Conservation (phyloP, 176 grass and related monocot genomes). For the Oryza brachyantha region DNA sequence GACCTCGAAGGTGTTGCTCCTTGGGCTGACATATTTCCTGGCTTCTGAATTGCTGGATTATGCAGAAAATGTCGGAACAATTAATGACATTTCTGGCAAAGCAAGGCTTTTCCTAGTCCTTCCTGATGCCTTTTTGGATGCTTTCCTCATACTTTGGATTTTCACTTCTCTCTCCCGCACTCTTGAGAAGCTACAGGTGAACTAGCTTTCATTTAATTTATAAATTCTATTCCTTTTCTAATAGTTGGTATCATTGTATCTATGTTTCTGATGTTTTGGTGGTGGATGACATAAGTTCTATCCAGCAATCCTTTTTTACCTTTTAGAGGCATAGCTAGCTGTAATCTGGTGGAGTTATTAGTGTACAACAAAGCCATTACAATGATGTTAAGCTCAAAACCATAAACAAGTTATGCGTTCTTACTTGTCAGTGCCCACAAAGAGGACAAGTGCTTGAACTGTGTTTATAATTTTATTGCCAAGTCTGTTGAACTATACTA, state of each 20-base stretch:
- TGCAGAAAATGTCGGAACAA: constrained; percentile 95
- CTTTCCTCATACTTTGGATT: constrained; percentile 99
- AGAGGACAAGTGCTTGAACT: neutral
- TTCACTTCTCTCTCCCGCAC: constrained; percentile 97
- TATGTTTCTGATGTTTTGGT: neutral
- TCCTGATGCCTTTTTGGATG: constrained; percentile 94
- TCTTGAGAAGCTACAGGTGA: constrained; percentile 93
- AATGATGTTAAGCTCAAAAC: neutral
- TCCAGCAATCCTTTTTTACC: constrained; percentile 10
- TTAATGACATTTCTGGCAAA: constrained; percentile 98
- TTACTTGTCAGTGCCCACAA: no score
- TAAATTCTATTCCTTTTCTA: neutral
- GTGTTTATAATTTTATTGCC: constrained; percentile 3
- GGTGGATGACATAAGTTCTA: neutral
- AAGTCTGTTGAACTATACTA: constrained; percentile 16
- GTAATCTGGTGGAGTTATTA: constrained; percentile 8
- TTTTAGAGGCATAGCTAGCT: neutral
- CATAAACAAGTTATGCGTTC: neutral
- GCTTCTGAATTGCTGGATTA: constrained; percentile 84
- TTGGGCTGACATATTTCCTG: constrained; percentile 96
- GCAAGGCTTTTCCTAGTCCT: constrained; percentile 87
- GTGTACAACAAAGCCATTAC: neutral
- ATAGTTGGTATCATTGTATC: neutral
- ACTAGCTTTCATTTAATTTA: neutral
- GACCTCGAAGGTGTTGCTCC: constrained; percentile 92